Evolutionary conservation across 495 filamentous ascomycete species (phyloP), one percentile per base, ranked within the genome.

Genomic region (Neurospora sp.): DNA sequence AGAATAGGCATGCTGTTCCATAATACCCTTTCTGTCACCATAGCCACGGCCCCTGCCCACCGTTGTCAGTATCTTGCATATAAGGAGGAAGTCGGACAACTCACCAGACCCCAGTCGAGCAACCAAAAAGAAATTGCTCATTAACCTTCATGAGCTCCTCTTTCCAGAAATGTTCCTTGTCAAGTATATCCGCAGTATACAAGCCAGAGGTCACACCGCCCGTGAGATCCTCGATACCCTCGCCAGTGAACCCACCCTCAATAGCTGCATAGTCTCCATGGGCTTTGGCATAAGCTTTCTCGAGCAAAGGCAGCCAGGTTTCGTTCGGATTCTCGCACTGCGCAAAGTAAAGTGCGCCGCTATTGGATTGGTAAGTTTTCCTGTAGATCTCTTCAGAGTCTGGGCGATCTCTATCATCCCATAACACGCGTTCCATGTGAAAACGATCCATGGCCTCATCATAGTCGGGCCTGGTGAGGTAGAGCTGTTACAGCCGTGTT

Each of bases 251-350:
- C 2, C 94, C 94, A 22, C 94, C 93, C 73, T 95, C 91, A 68
- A 97, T 94, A 1, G 93, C 86, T 12, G 88, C 86, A 76, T 91
- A 97, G 78, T 96, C 93, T 4, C 93, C 94, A 76, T 98, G 95
- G 12, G 94, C 94, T 80, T 98, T 98, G 65, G 95, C 95, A 81
- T 96, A 98, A 0, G 95, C 95, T 81, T 98, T 98, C 78, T 98
- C 95, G 4, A 98, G 87, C 68, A 98, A 82, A 1, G 95, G 95
- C 37, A 98, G 84, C 95, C 95, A 98, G 0, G 94, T 98, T 83
- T 98, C 95, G 77, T 96, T 94, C 35, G 89, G 85, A 77, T 94
- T 89, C 75, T 89, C 87, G 80, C 94, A 97, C 75, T 94, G 92
- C 1, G 93, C 93, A 82, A 96, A 97, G 75, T 92, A 94, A 7